These are phyloP conservation scores for Hymenoscyphus repandus DNA, from an alignment of 2,329 filamentous ascomycete species.

Conservation along the genomic window DNA sequence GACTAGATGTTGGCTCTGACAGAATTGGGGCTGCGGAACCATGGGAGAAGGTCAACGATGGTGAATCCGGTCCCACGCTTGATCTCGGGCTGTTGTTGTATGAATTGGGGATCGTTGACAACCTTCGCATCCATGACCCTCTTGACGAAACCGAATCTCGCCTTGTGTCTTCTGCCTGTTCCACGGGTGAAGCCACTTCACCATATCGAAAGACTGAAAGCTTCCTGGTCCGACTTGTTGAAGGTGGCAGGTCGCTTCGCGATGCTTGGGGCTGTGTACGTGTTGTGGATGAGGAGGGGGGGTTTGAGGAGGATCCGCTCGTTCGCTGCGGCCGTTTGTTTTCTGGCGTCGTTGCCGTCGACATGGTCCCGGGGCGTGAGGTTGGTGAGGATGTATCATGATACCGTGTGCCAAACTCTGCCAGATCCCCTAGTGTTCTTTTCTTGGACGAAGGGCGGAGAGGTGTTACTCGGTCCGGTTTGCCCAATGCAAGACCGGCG, in stretches of 20 bases:
- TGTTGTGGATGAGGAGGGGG: slow-evolving; percentile 13
- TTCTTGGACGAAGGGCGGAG: slow-evolving; percentile 28
- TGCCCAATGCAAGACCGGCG: slow-evolving; percentile 30
- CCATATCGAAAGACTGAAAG: slow-evolving; percentile 22
- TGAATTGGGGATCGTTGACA: slow-evolving; percentile 61
- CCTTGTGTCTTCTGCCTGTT: slow-evolving; percentile 20
- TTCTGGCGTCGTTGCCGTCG: slow-evolving; percentile 25
- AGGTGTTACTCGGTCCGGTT: slow-evolving; percentile 24
- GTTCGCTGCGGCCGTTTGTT: slow-evolving; percentile 10
- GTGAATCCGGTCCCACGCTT: slow-evolving; percentile 59
- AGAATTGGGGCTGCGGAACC: slow-evolving; percentile 63
- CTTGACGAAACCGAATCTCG: slow-evolving; percentile 56
- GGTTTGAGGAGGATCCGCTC: slow-evolving; percentile 15
- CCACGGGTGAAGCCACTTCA: slow-evolving; percentile 19
- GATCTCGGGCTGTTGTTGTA: slow-evolving; percentile 61
- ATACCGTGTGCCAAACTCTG: slow-evolving; percentile 20
- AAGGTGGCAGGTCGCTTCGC: slow-evolving; percentile 20
- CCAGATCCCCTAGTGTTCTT: slow-evolving; percentile 23
- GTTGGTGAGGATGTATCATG: slow-evolving; percentile 19
- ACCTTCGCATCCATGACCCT: slow-evolving; percentile 67
- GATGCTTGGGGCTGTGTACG: slow-evolving; percentile 15
- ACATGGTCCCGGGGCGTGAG: slow-evolving; percentile 28
- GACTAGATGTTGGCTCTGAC: slow-evolving; percentile 27
- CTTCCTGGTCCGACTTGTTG: slow-evolving; percentile 20
- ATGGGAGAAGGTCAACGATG: slow-evolving; percentile 61